phyloP scores from a whole-genome alignment of 2,329 filamentous ascomycete genomes.

The Pseudodiploospora longispora region DNA sequence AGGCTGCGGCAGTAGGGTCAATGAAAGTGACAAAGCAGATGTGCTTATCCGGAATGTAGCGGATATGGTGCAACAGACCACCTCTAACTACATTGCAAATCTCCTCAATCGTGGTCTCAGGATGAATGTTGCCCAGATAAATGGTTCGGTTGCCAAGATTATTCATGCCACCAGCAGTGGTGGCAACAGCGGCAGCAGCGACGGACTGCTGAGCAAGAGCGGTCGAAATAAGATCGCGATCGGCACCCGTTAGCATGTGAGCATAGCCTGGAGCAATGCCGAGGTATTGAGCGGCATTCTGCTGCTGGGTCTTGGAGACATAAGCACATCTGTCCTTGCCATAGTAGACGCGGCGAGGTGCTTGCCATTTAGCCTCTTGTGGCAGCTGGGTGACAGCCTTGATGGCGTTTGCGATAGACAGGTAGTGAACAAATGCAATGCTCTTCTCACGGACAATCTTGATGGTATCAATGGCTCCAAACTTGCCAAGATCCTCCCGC shows the following conservation, averaged over 20 bases:
- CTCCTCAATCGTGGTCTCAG: slow-evolving; percentile 97
- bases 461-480: slow-evolving; percentile 91
- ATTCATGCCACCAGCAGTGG: slow-evolving; percentile 91
- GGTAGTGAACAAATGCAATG: slow-evolving; percentile 95
- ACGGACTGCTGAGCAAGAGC: slow-evolving; percentile 96
- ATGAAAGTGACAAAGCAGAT: slow-evolving; percentile 99
- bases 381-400: slow-evolving; percentile 95
- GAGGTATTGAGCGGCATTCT: slow-evolving; percentile 96
- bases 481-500: slow-evolving; percentile 90
- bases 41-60: slow-evolving; percentile 99
- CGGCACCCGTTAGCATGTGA: slow-evolving; percentile 90
- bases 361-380: slow-evolving; percentile 94
- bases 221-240: slow-evolving; percentile 93
- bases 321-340: slow-evolving; percentile 98
- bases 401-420: slow-evolving; percentile 96
- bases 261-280: slow-evolving; percentile 95
- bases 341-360: slow-evolving; percentile 92
- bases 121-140: slow-evolving; percentile 97
- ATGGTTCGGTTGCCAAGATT: slow-evolving; percentile 97
- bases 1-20: slow-evolving; percentile 92
- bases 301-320: slow-evolving; percentile 98
- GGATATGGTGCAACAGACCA: slow-evolving; percentile 92
- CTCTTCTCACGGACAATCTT: slow-evolving; percentile 97
- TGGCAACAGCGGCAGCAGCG: slow-evolving; percentile 91
- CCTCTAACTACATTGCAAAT: slow-evolving; percentile 98